Evolutionary conservation across 495 filamentous ascomycete genomes (phyloP).

Genomic region (Letharia lupina): DNA sequence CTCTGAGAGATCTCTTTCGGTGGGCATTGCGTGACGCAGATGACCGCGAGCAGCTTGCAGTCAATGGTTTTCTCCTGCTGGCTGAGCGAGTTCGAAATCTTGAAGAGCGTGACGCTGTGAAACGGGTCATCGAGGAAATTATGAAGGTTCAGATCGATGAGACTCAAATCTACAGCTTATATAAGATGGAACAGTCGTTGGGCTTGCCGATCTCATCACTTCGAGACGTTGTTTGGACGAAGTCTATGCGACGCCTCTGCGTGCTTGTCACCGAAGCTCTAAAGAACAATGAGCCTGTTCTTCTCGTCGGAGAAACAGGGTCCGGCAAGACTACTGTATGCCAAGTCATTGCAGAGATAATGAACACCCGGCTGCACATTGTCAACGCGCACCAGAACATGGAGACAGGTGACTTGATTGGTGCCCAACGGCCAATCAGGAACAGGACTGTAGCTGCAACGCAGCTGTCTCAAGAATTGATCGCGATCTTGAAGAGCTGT

Average conservation of each 20-base stretch:
- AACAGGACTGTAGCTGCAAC: conserved; percentile 66
- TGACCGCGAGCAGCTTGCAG: conserved; percentile 76
- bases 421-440: conserved; percentile 83
- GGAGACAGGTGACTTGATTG: conserved; percentile 94
- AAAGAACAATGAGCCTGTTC: conserved; percentile 83
- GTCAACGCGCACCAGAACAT: conserved; percentile 97
- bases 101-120: conserved; percentile 76
- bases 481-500: conserved; percentile 32
- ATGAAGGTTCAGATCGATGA: conserved; percentile 81
- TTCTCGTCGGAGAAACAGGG: conserved; percentile 93
- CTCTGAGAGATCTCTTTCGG: conserved; percentile 88
- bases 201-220: conserved; percentile 29
- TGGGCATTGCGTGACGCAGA: conserved; percentile 89
- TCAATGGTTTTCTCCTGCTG: conserved; percentile 91
- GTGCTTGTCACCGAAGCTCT: conserved; percentile 77
- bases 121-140: conserved; percentile 80
- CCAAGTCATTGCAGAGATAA: conserved; percentile 78
- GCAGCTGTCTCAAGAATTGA: conserved; percentile 55
- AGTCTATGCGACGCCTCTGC: conserved; percentile 84
- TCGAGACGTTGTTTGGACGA: conserved; percentile 78
- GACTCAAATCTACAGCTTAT: conserved; percentile 55
- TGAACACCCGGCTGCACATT: conserved; percentile 66
- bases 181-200: conserved; percentile 30
- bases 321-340: conserved; percentile 96
- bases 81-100: conserved; percentile 89